Base-by-base conservation (phyloP, 139 green algal genomes). In the Zygnema circumcarinatum region DNA sequence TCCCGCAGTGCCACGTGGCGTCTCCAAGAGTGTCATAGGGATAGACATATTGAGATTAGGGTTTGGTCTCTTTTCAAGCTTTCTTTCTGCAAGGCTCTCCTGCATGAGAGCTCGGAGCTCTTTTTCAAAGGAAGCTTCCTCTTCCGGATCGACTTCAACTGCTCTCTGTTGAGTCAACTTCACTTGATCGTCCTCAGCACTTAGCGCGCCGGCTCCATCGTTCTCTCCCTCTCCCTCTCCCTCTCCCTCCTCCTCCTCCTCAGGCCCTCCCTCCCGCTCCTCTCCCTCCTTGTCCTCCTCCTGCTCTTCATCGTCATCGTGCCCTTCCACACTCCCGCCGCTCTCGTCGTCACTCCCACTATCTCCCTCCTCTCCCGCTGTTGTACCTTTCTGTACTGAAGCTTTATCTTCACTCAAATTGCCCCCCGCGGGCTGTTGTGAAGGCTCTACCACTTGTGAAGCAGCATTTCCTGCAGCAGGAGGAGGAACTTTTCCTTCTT, bases 241-340 rank as follows among this genome's bases (percentile, higher is more conserved):
- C 31, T 67, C 83, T 38, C 82, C 36, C 47, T 36, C 86, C 20
- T 90, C 38, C 38, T 92, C 86, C 32, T 92, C 88, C 38, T 33
- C 75, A 53, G 83, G 85, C 39, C 85, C 90, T 2, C 89, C 73
- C 25, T 86, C 76, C 0, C 82, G 78, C 32, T 88, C 76, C 2
- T 84, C 84, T 38, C 79, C 42, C 22, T 90, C 74, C 32, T 39
- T 42, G 2, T 68, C 31, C 1, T 32, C 54, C 22, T 90, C 84
- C 21, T 89, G 74, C 79, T 67, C 86, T 1, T 85, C 84, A 40
- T 90, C 87, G 31, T 90, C 91, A 21, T 93, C 83, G 1, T 74
- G 42, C 3, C 69, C 79, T 54, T 91, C 76, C 1, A 81, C 41
- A 40, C 68, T 72, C 20, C 16, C 67, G 1, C 32, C 42, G 0